Percentiles rank a stretch among this genome's conserved stretches.
phyloP scores from a whole-genome alignment of 768 basidiomycete species.

The Tremella yokohamensis region DNA sequence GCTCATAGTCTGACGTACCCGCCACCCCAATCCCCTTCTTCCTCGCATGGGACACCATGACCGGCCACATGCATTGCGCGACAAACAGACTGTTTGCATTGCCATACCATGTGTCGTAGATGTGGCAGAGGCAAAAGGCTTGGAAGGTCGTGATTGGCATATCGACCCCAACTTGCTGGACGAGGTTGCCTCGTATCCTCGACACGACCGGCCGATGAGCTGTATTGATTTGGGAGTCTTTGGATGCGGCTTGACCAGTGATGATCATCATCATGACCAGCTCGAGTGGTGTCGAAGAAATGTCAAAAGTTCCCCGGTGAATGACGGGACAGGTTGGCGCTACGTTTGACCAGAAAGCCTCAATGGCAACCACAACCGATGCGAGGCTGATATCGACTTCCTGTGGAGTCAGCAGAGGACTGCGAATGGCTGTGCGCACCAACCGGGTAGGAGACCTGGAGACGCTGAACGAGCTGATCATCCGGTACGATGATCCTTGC shows the following conservation, averaged over 20 bases:
- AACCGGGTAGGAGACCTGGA: conserved; percentile 25
- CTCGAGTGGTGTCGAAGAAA: conserved; percentile 22
- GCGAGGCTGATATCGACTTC: conserved; percentile 20
- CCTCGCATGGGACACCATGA: conserved; percentile 36
- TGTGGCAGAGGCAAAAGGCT: conserved; percentile 34
- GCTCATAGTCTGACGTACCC: conserved; percentile 23
- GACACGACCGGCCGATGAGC: conserved; percentile 13
- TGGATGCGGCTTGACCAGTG: conserved; percentile 20
- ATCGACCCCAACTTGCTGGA: conserved; percentile 30
- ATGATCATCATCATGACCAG: conserved; percentile 38
- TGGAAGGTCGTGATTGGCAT: conserved; percentile 33
- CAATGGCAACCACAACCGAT: conserved; percentile 14
- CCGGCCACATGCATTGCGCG: conserved; percentile 42
- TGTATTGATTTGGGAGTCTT: background rate
- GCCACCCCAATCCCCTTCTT: conserved; percentile 42
- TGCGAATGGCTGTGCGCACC: conserved; percentile 4
- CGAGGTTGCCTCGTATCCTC: conserved; percentile 24
- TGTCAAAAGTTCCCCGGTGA: conserved; percentile 39
- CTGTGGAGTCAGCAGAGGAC: conserved; percentile 4
- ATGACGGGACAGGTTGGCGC: conserved; percentile 39
- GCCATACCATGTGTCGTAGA: conserved; percentile 39
- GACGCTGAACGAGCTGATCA: conserved; percentile 11
- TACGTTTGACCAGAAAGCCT: conserved; percentile 25
- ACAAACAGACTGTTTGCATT: conserved; percentile 30
- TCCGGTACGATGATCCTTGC: conserved; percentile 14